Base-by-base conservation (phyloP, 23 red algal genomes). In the Gracilaria gracilis region DNA sequence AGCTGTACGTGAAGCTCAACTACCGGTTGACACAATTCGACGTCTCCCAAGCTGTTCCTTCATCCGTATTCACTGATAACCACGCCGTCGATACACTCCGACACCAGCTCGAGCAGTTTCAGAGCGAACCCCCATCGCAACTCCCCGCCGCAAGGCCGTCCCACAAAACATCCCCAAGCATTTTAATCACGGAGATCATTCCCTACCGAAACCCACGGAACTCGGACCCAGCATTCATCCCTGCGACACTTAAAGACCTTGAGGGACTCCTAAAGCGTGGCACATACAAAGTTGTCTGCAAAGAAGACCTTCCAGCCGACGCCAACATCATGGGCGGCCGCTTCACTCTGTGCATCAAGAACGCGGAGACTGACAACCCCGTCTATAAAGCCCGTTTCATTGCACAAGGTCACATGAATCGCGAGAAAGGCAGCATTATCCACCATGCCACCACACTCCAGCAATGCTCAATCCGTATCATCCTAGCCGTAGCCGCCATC, bases 381-480 rank as follows among this genome's bases (percentile, higher is more conserved):
- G 0, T 75, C 0, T 83, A 76, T 23, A 91, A 91, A 51, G 77
- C 77, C 39, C 61, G 88, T 19, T 83, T 82, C 59, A 75, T 91
- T 37, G 79, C 59, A 7, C 77, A 83, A 42, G 77, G 65, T 8
- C 75, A 82, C 28, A 54, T 32, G 44, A 77, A 91, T 25, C 8
- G 59, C 0, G 75, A 91, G 9, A 72, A 82, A 35, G 7, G 42
- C 15, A 72, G 44, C 16, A 50, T 91, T 3, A 77, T 91, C 25
- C 75, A 91, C 77, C 36, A 36, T 14, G 34, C 88, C 9, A 54
- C 77, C 1, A 91, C 75, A 33, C 33, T 91, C 20, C 38, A 62
- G 28, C 55, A 82, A 20, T 69, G 9, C 17, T 75, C 77, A 1
- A 82, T 82, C 3, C 19, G 88, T 0, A 49, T 91, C 7, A 64